phyloP scores from a whole-genome alignment of 2,329 filamentous ascomycete genomes.

The Fusarium papillatum region DNA sequence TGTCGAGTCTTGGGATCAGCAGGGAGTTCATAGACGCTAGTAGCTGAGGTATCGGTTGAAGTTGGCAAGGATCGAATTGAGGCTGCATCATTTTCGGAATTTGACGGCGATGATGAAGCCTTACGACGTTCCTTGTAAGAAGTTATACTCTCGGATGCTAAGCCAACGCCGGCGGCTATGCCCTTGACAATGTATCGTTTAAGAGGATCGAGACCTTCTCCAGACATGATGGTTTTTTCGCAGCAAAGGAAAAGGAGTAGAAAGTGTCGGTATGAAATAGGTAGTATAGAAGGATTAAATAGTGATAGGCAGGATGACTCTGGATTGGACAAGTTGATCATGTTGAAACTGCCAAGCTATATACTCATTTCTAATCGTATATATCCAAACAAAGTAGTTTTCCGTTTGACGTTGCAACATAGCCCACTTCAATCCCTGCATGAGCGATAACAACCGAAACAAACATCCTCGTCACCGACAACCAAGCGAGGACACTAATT shows the following conservation, averaged over 20 bases:
- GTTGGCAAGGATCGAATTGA: neutral
- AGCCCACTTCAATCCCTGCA: neutral
- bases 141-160: constrained; percentile 18
- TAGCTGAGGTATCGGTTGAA: neutral
- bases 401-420: neutral
- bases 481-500: neutral
- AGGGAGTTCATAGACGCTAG: neutral
- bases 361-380: neutral
- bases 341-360: neutral
- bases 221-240: constrained; percentile 6
- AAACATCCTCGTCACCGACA: neutral
- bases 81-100: neutral
- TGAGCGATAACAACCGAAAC: constrained; percentile 1
- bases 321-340: neutral
- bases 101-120: neutral
- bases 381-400: neutral
- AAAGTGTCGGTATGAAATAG: neutral
- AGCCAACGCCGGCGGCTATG: constrained; percentile 15
- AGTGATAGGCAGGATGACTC: neutral
- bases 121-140: constrained; percentile 18
- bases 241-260: neutral
- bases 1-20: neutral
- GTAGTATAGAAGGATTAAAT: neutral
- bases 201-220: constrained; percentile 10
- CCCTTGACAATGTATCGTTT: constrained; percentile 19